Conservation (phyloP, 495 filamentous ascomycete genomes). For the Letharia lupina region DNA sequence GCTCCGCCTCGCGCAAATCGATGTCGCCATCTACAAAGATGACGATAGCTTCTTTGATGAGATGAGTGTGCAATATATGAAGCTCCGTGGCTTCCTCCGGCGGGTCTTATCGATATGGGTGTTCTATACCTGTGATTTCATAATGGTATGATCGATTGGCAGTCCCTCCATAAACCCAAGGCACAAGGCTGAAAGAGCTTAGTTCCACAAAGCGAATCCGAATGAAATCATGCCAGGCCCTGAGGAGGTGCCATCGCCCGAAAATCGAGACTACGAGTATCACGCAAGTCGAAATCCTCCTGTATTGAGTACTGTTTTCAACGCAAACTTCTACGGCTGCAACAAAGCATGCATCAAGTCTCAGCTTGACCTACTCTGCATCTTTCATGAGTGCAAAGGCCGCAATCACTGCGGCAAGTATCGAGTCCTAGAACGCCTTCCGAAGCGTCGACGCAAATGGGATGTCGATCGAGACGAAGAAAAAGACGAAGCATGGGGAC, state of each 20-base stretch:
- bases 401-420: conserved; percentile 3
- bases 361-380: neutral
- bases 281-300: neutral
- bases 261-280: neutral
- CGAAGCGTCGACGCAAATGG: conserved; percentile 1
- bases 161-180: neutral
- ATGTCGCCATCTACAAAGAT: neutral
- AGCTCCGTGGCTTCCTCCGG: conserved; percentile 1
- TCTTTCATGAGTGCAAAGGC: conserved; percentile 5
- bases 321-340: conserved; percentile 8
- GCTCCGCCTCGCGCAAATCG: neutral
- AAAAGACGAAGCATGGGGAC: neutral
- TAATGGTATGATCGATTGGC: neutral
- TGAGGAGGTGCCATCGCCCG: neutral
- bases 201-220: conserved; percentile 10
- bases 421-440: conserved; percentile 5
- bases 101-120: neutral
- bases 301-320: neutral
- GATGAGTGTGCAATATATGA: neutral
- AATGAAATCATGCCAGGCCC: conserved; percentile 6
- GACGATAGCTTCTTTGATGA: conserved; percentile 8
- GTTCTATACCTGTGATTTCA: conserved; percentile 8
- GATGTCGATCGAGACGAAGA: neutral
- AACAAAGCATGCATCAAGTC: conserved; percentile 4
- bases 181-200: neutral